Evolutionary conservation across 179 eudicot species (phyloP).

Genomic region (Camellia oleifera): DNA sequence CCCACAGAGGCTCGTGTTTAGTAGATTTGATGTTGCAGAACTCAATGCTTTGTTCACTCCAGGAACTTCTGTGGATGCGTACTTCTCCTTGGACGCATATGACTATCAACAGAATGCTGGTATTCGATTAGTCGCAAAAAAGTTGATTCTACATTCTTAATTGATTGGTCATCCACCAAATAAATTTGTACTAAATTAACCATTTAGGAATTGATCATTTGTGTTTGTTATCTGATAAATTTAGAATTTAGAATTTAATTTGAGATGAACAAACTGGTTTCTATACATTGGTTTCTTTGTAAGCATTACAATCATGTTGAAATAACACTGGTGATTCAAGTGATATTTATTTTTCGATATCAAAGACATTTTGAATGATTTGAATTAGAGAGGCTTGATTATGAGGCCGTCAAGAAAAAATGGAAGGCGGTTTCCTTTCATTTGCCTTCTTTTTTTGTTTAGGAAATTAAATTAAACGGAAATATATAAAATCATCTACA

Average conservation of each 20-base stretch:
- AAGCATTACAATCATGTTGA: neutral
- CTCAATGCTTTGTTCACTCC: conserved; percentile 55
- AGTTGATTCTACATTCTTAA: conserved; percentile 48
- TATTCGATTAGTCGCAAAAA: conserved; percentile 70
- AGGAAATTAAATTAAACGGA: too few relatives aligned
- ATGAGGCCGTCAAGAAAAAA: too few relatives aligned
- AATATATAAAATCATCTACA: too few relatives aligned
- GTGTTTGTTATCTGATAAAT: neutral
- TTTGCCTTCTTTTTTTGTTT: too few relatives aligned
- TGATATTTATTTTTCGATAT: too few relatives aligned
- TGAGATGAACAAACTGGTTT: neutral
- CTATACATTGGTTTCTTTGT: neutral
- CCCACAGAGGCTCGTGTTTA: conserved; percentile 49
- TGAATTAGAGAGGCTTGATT: too few relatives aligned
- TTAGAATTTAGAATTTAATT: neutral
- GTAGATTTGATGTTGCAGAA: conserved; percentile 61
- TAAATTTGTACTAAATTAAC: neutral
- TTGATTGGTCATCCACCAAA: conserved; percentile 10
- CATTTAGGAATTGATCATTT: neutral
- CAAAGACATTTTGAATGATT: too few relatives aligned
- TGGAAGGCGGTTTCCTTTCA: too few relatives aligned
- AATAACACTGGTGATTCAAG: too few relatives aligned
- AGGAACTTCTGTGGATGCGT: conserved; percentile 55
- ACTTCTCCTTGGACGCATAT: conserved; percentile 61
- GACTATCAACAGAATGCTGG: conserved; percentile 85